A percentile compares a stretch with the other conserved stretches of the same genome.
phyloP scores from a whole-genome alignment of 2,329 filamentous ascomycete genomes.

The Alternaria angustiovoidea region DNA sequence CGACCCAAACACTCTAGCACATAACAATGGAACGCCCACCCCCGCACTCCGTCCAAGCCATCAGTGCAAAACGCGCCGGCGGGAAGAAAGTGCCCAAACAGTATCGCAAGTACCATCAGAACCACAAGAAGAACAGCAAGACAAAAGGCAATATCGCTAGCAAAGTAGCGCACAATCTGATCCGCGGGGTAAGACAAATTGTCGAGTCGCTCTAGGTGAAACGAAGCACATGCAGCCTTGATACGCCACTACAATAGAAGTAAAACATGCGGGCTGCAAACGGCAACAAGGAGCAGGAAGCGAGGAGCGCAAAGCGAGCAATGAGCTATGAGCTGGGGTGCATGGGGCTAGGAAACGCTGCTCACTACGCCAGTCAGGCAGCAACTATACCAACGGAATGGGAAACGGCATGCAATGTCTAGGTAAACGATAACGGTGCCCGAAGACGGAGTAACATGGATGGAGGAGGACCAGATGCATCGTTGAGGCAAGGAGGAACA shows the following conservation, averaged over 20 bases:
- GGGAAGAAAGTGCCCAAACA: slow-evolving; percentile 29
- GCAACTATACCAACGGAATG: not conserved
- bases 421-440: not conserved
- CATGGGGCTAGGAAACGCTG: not conserved
- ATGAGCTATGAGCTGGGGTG: not conserved
- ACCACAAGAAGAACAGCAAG: slow-evolving; percentile 10
- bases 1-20: not conserved
- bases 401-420: not conserved
- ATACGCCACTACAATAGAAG: not conserved
- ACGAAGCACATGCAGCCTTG: not conserved
- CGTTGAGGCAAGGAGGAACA: not conserved
- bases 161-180: slow-evolving; percentile 1
- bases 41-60: slow-evolving; percentile 26
- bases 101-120: slow-evolving; percentile 24
- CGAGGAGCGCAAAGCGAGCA: not conserved
- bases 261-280: not conserved
- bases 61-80: slow-evolving; percentile 23
- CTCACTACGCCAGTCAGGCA: not conserved
- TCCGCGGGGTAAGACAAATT: slow-evolving; percentile 8
- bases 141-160: slow-evolving; percentile 7
- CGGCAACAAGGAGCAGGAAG: not conserved
- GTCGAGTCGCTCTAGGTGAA: slow-evolving; percentile 1
- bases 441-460: not conserved
- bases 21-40: slow-evolving; percentile 19
- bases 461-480: not conserved